Evolutionary conservation across 2,329 filamentous ascomycete species (phyloP).

Genomic region (Ophiostoma montium): DNA sequence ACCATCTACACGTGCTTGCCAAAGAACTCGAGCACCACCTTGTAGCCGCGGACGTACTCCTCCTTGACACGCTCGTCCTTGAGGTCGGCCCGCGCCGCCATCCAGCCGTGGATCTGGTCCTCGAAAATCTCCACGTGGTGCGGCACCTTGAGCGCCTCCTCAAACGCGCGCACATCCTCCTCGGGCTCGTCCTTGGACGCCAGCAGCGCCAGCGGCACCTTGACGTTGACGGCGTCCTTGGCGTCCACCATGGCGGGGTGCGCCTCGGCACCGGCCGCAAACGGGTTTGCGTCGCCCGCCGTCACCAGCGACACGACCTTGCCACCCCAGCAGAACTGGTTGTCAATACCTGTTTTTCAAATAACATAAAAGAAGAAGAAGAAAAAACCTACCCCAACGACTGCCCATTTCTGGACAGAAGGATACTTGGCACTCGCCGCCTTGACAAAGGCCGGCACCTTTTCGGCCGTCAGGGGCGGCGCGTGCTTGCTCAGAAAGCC

Average conservation of each 20-base stretch:
- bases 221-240: constrained; percentile 44
- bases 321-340: constrained; percentile 54
- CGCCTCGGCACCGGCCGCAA: constrained; percentile 35
- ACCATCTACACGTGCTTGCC: constrained; percentile 30
- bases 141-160: constrained; percentile 35
- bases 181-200: constrained; percentile 51
- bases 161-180: constrained; percentile 41
- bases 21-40: constrained; percentile 44
- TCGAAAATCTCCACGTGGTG: constrained; percentile 52
- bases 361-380: background rate
- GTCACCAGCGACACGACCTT: constrained; percentile 44
- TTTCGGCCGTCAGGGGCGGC: constrained; percentile 31
- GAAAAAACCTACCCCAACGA: constrained; percentile 37
- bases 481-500: constrained; percentile 42
- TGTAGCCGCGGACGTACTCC: constrained; percentile 49
- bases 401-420: constrained; percentile 42
- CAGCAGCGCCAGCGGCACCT: constrained; percentile 46
- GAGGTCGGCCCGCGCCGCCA: constrained; percentile 51
- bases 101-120: constrained; percentile 61
- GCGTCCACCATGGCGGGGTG: constrained; percentile 53
- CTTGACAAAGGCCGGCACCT: constrained; percentile 40
- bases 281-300: constrained; percentile 37
- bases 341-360: background rate
- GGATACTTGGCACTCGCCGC: constrained; percentile 38
- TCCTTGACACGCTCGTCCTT: constrained; percentile 40